Evolutionary conservation across 2,329 filamentous ascomycete genomes (phyloP).

Genomic region (Pseudocercospora eumusae): DNA sequence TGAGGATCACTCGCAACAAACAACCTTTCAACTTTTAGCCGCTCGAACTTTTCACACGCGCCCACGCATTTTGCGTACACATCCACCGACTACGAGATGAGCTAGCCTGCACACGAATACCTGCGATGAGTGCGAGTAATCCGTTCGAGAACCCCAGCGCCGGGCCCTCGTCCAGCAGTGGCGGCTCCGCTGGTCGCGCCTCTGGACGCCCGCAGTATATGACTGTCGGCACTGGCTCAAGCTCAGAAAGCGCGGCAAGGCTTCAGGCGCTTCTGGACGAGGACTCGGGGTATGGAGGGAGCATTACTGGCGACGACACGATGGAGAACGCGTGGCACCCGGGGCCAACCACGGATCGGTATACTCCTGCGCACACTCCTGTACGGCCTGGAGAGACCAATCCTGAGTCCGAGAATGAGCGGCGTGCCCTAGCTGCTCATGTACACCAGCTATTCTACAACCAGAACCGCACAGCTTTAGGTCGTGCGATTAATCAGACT

Average conservation of each 20-base stretch:
- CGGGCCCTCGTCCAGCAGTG: conserved; percentile 32
- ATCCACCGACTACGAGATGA: conserved; percentile 5
- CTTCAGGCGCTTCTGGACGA: conserved; percentile 79
- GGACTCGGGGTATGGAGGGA: conserved; percentile 91
- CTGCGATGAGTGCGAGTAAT: conserved; percentile 39
- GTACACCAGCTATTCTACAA: conserved; percentile 95
- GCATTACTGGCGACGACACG: conserved; percentile 65
- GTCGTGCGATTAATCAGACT: conserved; percentile 80
- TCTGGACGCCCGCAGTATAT: conserved; percentile 66
- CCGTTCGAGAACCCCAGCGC: conserved; percentile 35
- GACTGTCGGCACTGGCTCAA: conserved; percentile 81
- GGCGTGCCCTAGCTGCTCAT: conserved; percentile 72
- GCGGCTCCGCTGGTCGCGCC: conserved; percentile 32
- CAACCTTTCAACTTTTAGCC: background rate
- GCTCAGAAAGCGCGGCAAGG: conserved; percentile 76
- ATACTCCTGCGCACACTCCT: conserved; percentile 58
- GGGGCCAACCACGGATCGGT: conserved; percentile 58
- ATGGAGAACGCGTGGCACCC: conserved; percentile 56
- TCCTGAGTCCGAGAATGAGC: conserved; percentile 61
- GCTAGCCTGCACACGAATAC: background rate
- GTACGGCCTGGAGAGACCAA: conserved; percentile 52
- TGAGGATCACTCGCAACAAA: background rate
- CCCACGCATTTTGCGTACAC: background rate
- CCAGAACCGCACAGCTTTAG: conserved; percentile 83
- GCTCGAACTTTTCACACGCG: background rate